Evolutionary conservation across 352 stramenopile genomes (phyloP), one percentile per base, ranked within the genome.

Genomic region (Pythium brachiatum): DNA sequence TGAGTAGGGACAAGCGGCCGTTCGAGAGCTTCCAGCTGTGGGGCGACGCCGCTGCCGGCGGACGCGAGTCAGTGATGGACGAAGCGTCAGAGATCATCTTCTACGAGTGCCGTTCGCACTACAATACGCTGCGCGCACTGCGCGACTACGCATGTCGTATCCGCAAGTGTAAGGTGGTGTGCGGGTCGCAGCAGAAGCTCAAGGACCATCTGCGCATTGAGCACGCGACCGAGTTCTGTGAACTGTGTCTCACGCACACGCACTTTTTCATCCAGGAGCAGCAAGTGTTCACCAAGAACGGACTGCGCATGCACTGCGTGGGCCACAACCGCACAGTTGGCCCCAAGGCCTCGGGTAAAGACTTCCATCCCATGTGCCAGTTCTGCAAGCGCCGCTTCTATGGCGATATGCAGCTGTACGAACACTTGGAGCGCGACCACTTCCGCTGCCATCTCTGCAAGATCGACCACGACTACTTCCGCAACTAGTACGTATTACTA

Each of bases 391-490:
- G 79, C 25, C 83, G 87, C 2, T 96, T 90, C 59, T 97, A 97
- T 53, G 78, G 86, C 62, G 84, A 88, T 53, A 85, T 86, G 46
- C 78, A 95, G 48, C 75, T 97, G 53, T 94, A 93, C 57, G 78
- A 92, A 25, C 89, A 97, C 58, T 60, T 97, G 29, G 85, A 93
- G 66, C 88, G 89, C 46, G 85, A 97, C 56, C 89, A 97, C 60
- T 97, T 94, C 70, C 94, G 90, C 61, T 97, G 89, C 57, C 87
- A 97, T 56, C 77, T 97, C 20, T 97, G 89, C 82, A 90, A 92
- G 56, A 69, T 81, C 31, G 86, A 92, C 62, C 85, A 94, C 67
- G 79, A 93, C 32, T 94, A 96, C 69, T 96, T 91, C 66, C 82
- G 87, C 59, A 93, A 96, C 72, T 96, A 96, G 81, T 92, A 77